Conservation (phyloP, 768 basidiomycete species). For the Mycena floridula region DNA sequence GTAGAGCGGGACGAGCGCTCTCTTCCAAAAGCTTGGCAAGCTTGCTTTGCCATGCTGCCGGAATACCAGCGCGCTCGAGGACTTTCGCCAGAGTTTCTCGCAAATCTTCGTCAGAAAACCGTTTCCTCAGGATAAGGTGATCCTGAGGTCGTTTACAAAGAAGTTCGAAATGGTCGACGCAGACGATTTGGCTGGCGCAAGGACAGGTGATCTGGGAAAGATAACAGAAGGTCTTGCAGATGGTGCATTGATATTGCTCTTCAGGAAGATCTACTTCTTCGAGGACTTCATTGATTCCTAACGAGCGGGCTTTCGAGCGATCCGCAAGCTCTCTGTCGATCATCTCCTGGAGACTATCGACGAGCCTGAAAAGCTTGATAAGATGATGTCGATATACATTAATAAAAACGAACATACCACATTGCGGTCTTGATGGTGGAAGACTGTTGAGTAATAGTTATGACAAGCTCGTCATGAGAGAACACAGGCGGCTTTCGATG, state of each 20-base stretch:
- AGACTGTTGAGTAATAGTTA: conserved; percentile 97
- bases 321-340: conserved; percentile 71
- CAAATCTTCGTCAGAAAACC: conserved; percentile 77
- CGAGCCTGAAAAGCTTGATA: conserved; percentile 49
- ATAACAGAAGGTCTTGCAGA: conserved; percentile 94
- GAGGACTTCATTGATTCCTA: conserved; percentile 60
- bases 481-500: conserved; percentile 94
- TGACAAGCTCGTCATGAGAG: conserved; percentile 93
- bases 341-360: conserved; percentile 84
- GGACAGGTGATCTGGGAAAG: conserved; percentile 85
- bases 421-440: conserved; percentile 87
- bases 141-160: conserved; percentile 56
- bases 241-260: conserved; percentile 91
- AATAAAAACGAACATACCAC: conserved; percentile 52
- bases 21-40: conserved; percentile 62
- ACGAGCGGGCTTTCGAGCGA: conserved; percentile 54
- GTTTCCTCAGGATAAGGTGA: conserved; percentile 63
- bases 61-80: conserved; percentile 65
- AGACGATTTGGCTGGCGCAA: conserved; percentile 75
- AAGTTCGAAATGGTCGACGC: conserved; percentile 76
- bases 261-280: conserved; percentile 81
- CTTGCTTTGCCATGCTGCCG: conserved; percentile 69
- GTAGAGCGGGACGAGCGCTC: conserved; percentile 65
- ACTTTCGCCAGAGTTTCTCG: conserved; percentile 61
- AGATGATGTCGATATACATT: background rate